A percentile compares a stretch with the other conserved stretches of the same genome.
Conservation (phyloP, 345 rosid species). For the Hirschfeldia incana region DNA sequence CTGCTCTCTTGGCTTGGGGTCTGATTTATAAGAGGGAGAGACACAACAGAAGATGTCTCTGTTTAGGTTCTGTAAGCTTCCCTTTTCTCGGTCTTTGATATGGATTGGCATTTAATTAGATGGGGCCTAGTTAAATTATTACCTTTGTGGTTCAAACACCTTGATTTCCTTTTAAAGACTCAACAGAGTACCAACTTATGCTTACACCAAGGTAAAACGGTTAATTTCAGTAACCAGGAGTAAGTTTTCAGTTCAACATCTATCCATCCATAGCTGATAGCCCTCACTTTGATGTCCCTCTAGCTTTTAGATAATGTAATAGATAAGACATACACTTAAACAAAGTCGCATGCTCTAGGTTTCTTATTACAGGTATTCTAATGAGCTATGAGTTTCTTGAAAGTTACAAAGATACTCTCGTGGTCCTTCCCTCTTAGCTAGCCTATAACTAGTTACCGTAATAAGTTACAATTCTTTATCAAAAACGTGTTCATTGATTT, state of each 20-base stretch:
- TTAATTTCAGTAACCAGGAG: slow-evolving; percentile 11
- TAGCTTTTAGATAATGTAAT: neutral
- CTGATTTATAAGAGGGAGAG: slow-evolving; percentile 38
- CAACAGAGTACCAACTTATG: slow-evolving; percentile 9
- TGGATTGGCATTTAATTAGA: slow-evolving; percentile 39
- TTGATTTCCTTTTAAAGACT: slow-evolving; percentile 36
- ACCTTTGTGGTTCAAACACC: slow-evolving; percentile 36
- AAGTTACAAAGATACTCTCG: slow-evolving; percentile 5
- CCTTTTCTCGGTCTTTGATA: slow-evolving; percentile 32
- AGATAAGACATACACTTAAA: too few relatives aligned
- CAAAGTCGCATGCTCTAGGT: slow-evolving; percentile 15
- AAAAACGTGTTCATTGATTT: slow-evolving; percentile 10
- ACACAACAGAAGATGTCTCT: slow-evolving; percentile 35
- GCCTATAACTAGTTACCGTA: slow-evolving; percentile 28
- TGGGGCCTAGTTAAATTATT: slow-evolving; percentile 34
- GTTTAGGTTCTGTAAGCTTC: slow-evolving; percentile 30
- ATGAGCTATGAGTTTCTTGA: slow-evolving; percentile 9
- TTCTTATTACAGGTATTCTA: slow-evolving; percentile 14
- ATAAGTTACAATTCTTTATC: slow-evolving; percentile 18
- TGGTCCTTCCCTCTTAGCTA: neutral
- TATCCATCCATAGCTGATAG: neutral
- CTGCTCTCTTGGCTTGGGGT: slow-evolving; percentile 26
- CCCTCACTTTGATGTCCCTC: neutral
- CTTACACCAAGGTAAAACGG: slow-evolving; percentile 10
- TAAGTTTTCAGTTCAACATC: slow-evolving; percentile 34